A percentile compares a stretch with the other conserved stretches of the same genome.
Evolutionary conservation across 768 basidiomycete genomes (phyloP).

Genomic region (Boletus rufocinnamomeus): DNA sequence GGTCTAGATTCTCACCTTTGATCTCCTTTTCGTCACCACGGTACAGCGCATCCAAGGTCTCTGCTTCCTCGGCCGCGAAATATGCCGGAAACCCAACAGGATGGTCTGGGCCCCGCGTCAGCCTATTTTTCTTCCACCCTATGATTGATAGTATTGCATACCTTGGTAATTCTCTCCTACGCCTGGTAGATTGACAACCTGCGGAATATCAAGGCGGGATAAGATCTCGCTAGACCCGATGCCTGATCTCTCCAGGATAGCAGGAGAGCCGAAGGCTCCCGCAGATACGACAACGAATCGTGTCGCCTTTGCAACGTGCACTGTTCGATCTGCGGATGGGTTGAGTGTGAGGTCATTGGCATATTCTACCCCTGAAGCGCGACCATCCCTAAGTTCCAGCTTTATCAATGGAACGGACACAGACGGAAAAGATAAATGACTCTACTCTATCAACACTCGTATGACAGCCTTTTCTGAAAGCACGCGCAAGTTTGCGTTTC

Average conservation of each 20-base stretch:
- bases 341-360: slow-evolving; percentile 33
- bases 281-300: slow-evolving; percentile 51
- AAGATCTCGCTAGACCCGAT: slow-evolving; percentile 59
- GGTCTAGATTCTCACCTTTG: slow-evolving; percentile 37
- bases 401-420: background rate
- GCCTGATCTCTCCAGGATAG: slow-evolving; percentile 63
- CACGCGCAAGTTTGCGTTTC: slow-evolving; percentile 46
- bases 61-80: slow-evolving; percentile 44
- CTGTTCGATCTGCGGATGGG: slow-evolving; percentile 27
- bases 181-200: slow-evolving; percentile 65
- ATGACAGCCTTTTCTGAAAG: slow-evolving; percentile 44
- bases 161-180: slow-evolving; percentile 72
- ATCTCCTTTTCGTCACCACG: slow-evolving; percentile 40
- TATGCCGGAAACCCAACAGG: slow-evolving; percentile 35
- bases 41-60: slow-evolving; percentile 52
- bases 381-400: slow-evolving; percentile 23
- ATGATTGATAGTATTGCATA: slow-evolving; percentile 16
- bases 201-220: slow-evolving; percentile 46
- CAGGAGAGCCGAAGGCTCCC: slow-evolving; percentile 57
- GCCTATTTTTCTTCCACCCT: background rate
- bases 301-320: slow-evolving; percentile 37
- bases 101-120: slow-evolving; percentile 29
- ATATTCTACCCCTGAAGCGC: slow-evolving; percentile 54
- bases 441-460: slow-evolving; percentile 52
- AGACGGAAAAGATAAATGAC: background rate